Percentiles rank a stretch among this genome's conserved stretches.
phyloP scores from a whole-genome alignment of 257 asterid genomes.

The Scutellaria barbata region DNA sequence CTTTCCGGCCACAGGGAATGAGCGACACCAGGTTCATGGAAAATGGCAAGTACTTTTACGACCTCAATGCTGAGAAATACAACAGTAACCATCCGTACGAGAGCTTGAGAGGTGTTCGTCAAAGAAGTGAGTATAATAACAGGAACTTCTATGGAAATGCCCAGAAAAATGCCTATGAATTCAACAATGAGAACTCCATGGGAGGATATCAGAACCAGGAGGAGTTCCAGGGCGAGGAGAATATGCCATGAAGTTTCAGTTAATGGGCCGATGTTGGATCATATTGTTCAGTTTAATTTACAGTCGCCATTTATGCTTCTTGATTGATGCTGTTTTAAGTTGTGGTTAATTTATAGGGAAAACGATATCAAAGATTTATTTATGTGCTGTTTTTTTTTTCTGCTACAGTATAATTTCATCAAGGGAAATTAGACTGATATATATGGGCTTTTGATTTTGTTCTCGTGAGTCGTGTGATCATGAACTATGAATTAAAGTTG shows the following conservation, averaged over 20 bases:
- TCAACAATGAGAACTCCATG: slow-evolving; percentile 35
- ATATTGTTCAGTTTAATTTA: slow-evolving; percentile 29
- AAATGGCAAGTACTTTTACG: slow-evolving; percentile 64
- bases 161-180: slow-evolving; percentile 34
- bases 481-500: neutral
- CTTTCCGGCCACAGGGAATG: slow-evolving; percentile 68
- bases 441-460: slow-evolving; percentile 39
- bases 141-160: slow-evolving; percentile 37
- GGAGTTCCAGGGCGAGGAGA: slow-evolving; percentile 52
- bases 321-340: slow-evolving; percentile 31
- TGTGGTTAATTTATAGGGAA: slow-evolving; percentile 37
- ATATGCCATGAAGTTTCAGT: slow-evolving; percentile 53
- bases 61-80: slow-evolving; percentile 47
- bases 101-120: slow-evolving; percentile 38
- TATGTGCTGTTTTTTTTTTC: slow-evolving; percentile 34
- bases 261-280: neutral
- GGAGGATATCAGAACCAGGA: slow-evolving; percentile 44
- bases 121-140: slow-evolving; percentile 35
- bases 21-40: slow-evolving; percentile 80
- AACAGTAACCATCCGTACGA: slow-evolving; percentile 56
- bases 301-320: slow-evolving; percentile 33
- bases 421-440: slow-evolving; percentile 17
- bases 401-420: slow-evolving; percentile 16
- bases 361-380: slow-evolving; percentile 43
- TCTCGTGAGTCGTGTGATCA: slow-evolving; percentile 4